A percentile compares a stretch with the other conserved stretches of the same genome.
phyloP scores from a whole-genome alignment of 495 filamentous ascomycete genomes.

The Amorphotheca resinae region DNA sequence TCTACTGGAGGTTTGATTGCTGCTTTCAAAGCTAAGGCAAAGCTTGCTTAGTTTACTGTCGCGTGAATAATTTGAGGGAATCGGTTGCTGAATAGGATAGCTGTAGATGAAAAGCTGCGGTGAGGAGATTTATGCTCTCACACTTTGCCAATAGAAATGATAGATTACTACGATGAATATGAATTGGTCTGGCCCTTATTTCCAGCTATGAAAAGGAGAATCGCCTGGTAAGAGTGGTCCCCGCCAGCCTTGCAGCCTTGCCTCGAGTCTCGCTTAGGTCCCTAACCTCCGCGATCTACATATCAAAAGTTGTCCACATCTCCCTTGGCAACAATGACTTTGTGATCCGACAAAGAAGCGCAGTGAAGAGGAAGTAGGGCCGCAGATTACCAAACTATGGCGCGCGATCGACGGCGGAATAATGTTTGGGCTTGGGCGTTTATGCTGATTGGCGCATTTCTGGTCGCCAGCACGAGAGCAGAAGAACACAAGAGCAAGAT shows the following conservation, averaged over 20 bases:
- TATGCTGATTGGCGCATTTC: background rate
- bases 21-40: slow-evolving; percentile 53
- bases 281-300: too few relatives aligned
- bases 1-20: slow-evolving; percentile 81
- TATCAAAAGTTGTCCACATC: too few relatives aligned
- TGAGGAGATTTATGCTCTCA: too few relatives aligned
- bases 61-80: background rate
- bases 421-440: background rate
- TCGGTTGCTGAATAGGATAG: too few relatives aligned
- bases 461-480: background rate
- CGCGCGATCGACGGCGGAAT: background rate
- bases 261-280: too few relatives aligned
- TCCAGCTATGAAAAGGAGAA: too few relatives aligned
- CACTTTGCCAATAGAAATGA: background rate
- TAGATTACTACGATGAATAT: background rate
- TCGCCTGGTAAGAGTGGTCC: too few relatives aligned
- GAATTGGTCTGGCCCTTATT: too few relatives aligned
- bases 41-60: background rate
- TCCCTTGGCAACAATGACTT: slow-evolving; percentile 50
- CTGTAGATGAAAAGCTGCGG: background rate
- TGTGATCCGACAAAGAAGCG: slow-evolving; percentile 20
- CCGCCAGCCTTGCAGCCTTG: too few relatives aligned
- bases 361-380: background rate
- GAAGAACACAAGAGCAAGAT: slow-evolving; percentile 17
- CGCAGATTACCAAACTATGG: background rate